phyloP scores from a whole-genome alignment of 306 rosid species.

The Geum urbanum region DNA sequence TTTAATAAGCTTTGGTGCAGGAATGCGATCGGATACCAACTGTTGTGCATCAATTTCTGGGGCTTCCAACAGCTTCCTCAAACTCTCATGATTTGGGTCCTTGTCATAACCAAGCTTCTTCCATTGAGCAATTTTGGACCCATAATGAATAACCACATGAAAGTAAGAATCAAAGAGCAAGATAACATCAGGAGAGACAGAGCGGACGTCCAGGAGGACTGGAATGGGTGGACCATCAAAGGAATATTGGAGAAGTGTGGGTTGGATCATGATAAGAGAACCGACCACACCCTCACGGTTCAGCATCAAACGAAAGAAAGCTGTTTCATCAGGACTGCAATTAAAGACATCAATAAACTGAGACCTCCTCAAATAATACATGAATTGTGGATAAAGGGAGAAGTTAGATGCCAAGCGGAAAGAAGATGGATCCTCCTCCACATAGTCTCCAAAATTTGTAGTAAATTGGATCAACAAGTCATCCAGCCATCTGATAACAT shows the following conservation, averaged over 20 bases:
- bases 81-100: slow-evolving; percentile 75
- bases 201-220: slow-evolving; percentile 74
- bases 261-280: slow-evolving; percentile 90
- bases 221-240: slow-evolving; percentile 89
- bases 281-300: slow-evolving; percentile 82
- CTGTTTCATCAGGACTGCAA: slow-evolving; percentile 81
- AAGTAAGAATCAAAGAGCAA: slow-evolving; percentile 86
- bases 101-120: slow-evolving; percentile 74
- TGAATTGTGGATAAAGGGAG: slow-evolving; percentile 85
- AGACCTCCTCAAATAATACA: slow-evolving; percentile 83
- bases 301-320: slow-evolving; percentile 74
- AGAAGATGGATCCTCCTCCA: slow-evolving; percentile 76
- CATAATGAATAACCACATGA: slow-evolving; percentile 78
- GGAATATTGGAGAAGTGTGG: slow-evolving; percentile 76
- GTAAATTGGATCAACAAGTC: slow-evolving; percentile 58
- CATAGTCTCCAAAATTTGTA: slow-evolving; percentile 84
- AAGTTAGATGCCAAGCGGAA: slow-evolving; percentile 74
- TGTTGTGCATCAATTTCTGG: slow-evolving; percentile 79
- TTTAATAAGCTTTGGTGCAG: slow-evolving; percentile 65
- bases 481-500: slow-evolving; percentile 89
- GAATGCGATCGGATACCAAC: slow-evolving; percentile 59
- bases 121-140: slow-evolving; percentile 83
- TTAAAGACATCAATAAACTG: slow-evolving; percentile 84
- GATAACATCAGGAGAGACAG: slow-evolving; percentile 70
- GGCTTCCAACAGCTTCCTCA: slow-evolving; percentile 77